Percentiles rank a stretch among this genome's conserved stretches.
These are phyloP conservation scores for Ophiognomonia clavigignenti-juglandacearum DNA, from an alignment of 2,329 filamentous ascomycete genomes.

Conservation along the genomic window DNA sequence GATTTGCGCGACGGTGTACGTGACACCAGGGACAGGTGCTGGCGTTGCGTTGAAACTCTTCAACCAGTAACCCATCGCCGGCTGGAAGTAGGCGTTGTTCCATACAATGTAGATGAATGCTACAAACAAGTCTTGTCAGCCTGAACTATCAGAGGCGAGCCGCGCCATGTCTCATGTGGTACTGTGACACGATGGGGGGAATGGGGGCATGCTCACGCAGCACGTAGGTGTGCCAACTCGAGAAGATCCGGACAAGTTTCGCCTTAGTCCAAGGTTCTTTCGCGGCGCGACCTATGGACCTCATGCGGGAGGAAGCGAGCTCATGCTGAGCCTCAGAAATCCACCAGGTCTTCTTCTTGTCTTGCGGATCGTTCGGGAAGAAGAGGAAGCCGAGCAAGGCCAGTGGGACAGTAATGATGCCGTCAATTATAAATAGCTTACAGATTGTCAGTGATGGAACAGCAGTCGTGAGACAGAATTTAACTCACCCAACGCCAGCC, in stretches of 20 bases:
- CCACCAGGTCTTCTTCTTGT: conserved; percentile 30
- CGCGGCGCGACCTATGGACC: conserved; percentile 30
- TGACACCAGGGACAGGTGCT: conserved; percentile 29
- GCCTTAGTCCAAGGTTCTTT: conserved; percentile 30
- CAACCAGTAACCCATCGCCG: conserved; percentile 36
- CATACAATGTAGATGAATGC: conserved; percentile 31
- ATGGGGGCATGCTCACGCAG: conserved; percentile 27
- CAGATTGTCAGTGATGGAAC: no score
- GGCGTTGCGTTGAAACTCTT: conserved; percentile 33
- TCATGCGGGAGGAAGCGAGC: conserved; percentile 27
- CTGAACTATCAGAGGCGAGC: no score
- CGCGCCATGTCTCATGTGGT: no score
- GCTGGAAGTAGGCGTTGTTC: conserved; percentile 31
- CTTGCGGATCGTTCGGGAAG: conserved; percentile 45
- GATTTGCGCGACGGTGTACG: conserved; percentile 28
- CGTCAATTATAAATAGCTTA: conserved; percentile 41
- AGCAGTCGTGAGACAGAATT: no score
- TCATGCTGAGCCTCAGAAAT: conserved; percentile 29
- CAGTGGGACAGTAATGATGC: conserved; percentile 47
- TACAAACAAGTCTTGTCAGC: no score
- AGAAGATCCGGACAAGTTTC: conserved; percentile 28
- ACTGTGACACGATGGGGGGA: no score
- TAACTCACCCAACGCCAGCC: conserved; percentile 51
- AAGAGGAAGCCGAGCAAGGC: conserved; percentile 45
- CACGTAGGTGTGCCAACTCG: conserved; percentile 35